Evolutionary conservation across 2,329 filamentous ascomycete genomes (phyloP), one percentile per base, ranked within the genome.

Genomic region (Cladobotryum mycophilum): DNA sequence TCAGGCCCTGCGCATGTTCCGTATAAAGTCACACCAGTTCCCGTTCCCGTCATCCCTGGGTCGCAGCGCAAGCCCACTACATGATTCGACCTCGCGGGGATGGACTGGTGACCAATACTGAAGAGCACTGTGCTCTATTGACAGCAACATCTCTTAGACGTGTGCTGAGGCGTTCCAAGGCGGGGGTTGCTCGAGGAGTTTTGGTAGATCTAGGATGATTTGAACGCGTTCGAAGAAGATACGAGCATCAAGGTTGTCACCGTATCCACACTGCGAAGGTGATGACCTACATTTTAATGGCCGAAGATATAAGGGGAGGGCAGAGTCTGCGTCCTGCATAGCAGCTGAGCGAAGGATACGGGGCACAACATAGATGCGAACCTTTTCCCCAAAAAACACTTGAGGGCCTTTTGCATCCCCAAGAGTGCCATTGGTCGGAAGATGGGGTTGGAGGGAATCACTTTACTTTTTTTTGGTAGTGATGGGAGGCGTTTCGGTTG

Each of bases 1-100:
- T 64, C 67, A n/a, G 60, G 56, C 13, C 48, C 63, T 17, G 55
- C 52, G 13, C 64, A 62, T 43, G 52, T 65, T 35, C 68, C 70
- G 3, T 61, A 68, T 35, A 74, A 71, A 56, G 70, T 74, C 34
- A 74, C 71, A 17, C 71, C 71, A 6, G 71, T 74, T 8, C 71
- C 71, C 4, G 63, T 74, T 20, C 71, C 71, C 4, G 64, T 67
- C 14, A 71, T 73, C 43, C 71, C 71, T 6, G 69, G 68, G 18
- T 63, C 67, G 42, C 63, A 61, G 53, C 65, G 52, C 41, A 51
- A 52, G 33, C 49, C 51, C 22, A 44, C 51, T 43, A 51, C 43
- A 52, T 52, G 46, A 48, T 40, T 34, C 33, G 9, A 8, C 43
- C 15, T 15, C 22, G 41, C 17, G 22, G 15, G 5, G 22, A 14